Evolutionary conservation across 768 basidiomycete species (phyloP).

Genomic region (Lactarius hatsudake): DNA sequence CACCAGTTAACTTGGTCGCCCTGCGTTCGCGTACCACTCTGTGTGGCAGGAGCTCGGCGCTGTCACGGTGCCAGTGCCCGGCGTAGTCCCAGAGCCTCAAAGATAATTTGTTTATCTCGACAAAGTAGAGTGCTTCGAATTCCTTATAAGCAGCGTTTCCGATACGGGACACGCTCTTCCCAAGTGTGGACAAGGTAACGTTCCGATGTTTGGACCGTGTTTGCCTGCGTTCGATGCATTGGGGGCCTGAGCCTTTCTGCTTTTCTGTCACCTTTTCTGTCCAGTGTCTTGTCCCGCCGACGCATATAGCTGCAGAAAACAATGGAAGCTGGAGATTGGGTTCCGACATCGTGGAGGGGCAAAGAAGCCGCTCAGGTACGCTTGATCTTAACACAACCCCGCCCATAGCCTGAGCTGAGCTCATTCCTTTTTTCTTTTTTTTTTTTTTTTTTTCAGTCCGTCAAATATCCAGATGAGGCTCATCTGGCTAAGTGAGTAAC

Average conservation of each 20-base stretch:
- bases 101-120: background rate
- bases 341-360: slow-evolving; percentile 74
- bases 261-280: background rate
- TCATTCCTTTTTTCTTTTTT: background rate
- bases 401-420: background rate
- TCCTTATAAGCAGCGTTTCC: background rate
- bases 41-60: background rate
- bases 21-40: background rate
- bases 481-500: slow-evolving; percentile 31
- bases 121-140: background rate
- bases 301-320: background rate
- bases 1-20: background rate
- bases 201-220: background rate
- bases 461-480: slow-evolving; percentile 40
- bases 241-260: background rate
- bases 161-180: background rate
- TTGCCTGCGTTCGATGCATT: background rate
- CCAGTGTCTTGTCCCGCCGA: background rate
- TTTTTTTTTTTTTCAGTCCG: slow-evolving; percentile 31
- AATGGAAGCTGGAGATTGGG: slow-evolving; percentile 46
- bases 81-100: background rate
- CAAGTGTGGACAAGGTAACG: background rate
- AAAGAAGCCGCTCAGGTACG: slow-evolving; percentile 74
- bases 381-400: background rate
- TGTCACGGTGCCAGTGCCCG: background rate